Base-by-base conservation (phyloP, 2,329 filamentous ascomycete genomes). In the Aspergillus terreus region DNA sequence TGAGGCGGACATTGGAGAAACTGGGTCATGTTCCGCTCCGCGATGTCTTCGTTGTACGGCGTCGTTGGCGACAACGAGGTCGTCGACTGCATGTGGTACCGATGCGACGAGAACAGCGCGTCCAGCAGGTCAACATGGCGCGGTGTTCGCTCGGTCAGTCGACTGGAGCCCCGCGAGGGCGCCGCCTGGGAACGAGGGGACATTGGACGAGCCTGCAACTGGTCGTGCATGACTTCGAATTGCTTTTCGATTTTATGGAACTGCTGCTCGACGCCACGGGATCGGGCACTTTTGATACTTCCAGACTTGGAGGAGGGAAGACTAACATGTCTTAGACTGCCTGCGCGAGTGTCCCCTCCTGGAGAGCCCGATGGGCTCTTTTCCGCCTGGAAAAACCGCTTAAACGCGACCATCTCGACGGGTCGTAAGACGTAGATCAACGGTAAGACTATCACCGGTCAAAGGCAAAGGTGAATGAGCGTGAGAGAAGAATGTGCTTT, bases 11-110 rank as follows among this genome's bases (percentile, higher is more conserved):
- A 58, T 36, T 64, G 63, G 7, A 70, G 57, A 42, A 69, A 68
- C 11, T 62, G 54, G 7, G 61, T 65, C 64, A 73, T 71, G 47
- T 75, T 75, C 21, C 72, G 69, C 52, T 75, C 72, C 4, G 72
- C 72, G 47, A 75, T 63, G 56, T 75, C 70, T 58, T 75, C 72
- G 44, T 75, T 75, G 55, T 71, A 75, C 10, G 68, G 67, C 15
- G 60, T 64, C 5, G 59, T 62, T 3, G 69, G 67, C 9, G 69
- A 68, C 25, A 68, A 54, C 9, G 59, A 49, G 12, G 41, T 55
- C n/a, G 61, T 41, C 43, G 51, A 50, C 25, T 60, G 50, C 35
- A 60, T 57, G 33, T 61, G 67, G 33, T 64, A 57, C 5, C 62
- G 63, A 44, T 72, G 67, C 1, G 64, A 60, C n/a, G 65, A 63